phyloP scores from a whole-genome alignment of 768 basidiomycete species.

The Leccinum aurantiacum region DNA sequence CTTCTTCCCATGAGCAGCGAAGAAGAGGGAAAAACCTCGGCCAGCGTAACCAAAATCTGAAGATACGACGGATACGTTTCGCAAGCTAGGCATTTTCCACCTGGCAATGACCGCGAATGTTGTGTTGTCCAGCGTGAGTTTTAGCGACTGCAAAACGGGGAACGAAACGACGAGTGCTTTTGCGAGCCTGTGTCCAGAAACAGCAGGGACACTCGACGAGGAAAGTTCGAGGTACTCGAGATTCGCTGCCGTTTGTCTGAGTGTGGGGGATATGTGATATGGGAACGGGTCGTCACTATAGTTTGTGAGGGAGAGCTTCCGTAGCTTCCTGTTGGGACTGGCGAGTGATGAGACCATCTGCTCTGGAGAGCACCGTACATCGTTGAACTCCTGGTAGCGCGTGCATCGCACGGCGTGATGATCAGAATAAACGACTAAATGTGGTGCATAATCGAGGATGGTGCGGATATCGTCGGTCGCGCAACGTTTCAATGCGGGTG shows the following conservation, averaged over 20 bases:
- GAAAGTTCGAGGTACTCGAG: conserved; percentile 71
- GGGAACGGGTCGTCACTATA: conserved; percentile 65
- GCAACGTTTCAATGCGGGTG: conserved; percentile 59
- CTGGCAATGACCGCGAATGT: conserved; percentile 65
- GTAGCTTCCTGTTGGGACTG: conserved; percentile 51
- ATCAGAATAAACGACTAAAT: conserved; percentile 61
- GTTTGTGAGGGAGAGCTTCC: conserved; percentile 67
- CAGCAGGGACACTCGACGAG: conserved; percentile 50
- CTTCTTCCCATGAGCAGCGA: conserved; percentile 61
- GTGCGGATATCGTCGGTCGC: conserved; percentile 64
- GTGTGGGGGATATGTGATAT: conserved; percentile 52
- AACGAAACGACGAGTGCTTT: conserved; percentile 37
- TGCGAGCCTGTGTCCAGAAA: conserved; percentile 30
- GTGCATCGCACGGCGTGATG: conserved; percentile 62
- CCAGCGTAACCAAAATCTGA: conserved; percentile 73
- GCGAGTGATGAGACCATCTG: conserved; percentile 60
- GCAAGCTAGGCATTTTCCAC: conserved; percentile 65
- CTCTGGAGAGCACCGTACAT: conserved; percentile 50
- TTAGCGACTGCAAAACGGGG: conserved; percentile 67
- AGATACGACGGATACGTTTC: conserved; percentile 64
- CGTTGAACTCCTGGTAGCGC: conserved; percentile 43
- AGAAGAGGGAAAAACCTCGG: conserved; percentile 62
- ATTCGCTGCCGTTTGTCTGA: conserved; percentile 48
- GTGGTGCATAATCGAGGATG: conserved; percentile 64
- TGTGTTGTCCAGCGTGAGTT: conserved; percentile 68